phyloP scores from a whole-genome alignment of 2,329 filamentous ascomycete species.

The Xylaria digitata region DNA sequence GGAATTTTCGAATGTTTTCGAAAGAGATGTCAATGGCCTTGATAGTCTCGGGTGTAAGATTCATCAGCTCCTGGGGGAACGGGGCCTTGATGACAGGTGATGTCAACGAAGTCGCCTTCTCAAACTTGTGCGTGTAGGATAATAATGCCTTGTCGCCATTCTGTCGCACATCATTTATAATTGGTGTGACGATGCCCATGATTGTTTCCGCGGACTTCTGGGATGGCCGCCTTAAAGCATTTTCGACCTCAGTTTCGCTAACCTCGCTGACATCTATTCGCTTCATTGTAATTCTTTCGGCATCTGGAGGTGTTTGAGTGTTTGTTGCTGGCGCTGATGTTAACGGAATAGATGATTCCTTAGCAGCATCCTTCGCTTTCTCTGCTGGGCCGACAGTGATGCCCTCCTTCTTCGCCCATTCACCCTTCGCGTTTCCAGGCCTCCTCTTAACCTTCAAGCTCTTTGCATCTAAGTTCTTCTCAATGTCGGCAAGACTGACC shows the following conservation, averaged over 20 bases:
- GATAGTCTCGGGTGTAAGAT: slow-evolving; percentile 83
- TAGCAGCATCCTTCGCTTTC: slow-evolving; percentile 51
- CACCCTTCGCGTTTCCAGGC: slow-evolving; percentile 92
- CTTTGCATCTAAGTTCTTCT: slow-evolving; percentile 93
- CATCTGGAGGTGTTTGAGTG: slow-evolving; percentile 53
- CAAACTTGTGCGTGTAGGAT: slow-evolving; percentile 96
- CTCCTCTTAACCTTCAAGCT: slow-evolving; percentile 94
- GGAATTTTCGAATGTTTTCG: slow-evolving; percentile 94
- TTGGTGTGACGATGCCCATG: slow-evolving; percentile 88
- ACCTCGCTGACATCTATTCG: slow-evolving; percentile 77
- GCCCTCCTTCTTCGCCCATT: slow-evolving; percentile 87
- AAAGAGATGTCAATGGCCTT: slow-evolving; percentile 94
- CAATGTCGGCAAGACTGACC: slow-evolving; percentile 87
- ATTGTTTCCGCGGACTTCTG: slow-evolving; percentile 96
- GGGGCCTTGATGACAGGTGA: slow-evolving; percentile 91
- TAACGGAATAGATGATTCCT: slow-evolving; percentile 50
- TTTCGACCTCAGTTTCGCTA: slow-evolving; percentile 72
- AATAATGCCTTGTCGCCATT: slow-evolving; percentile 90
- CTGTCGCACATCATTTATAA: slow-evolving; percentile 86
- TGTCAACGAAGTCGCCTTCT: slow-evolving; percentile 90
- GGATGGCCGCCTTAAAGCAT: slow-evolving; percentile 86
- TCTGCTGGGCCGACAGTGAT: slow-evolving; percentile 59
- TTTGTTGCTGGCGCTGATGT: slow-evolving; percentile 54
- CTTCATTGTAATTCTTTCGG: slow-evolving; percentile 80
- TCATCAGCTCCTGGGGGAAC: slow-evolving; percentile 87